These are phyloP conservation scores for Diutina ranongensis DNA, from an alignment of 1,139 yeast species.

Conservation along the genomic window DNA sequence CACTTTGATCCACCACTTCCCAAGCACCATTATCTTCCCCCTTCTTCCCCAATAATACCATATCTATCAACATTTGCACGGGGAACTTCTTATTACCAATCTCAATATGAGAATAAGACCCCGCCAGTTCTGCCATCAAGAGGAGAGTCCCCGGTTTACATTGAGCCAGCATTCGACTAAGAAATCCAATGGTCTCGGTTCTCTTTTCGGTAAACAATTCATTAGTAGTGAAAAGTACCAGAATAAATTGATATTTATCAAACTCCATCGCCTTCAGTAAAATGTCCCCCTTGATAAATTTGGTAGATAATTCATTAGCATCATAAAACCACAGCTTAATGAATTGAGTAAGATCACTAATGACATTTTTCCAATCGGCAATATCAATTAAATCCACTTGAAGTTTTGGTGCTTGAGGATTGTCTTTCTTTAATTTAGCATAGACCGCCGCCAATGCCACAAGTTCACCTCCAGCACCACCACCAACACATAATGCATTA, in stretches of 20 bases:
- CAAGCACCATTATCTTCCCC: slow-evolving; percentile 44
- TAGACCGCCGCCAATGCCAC: slow-evolving; percentile 58
- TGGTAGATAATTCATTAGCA: slow-evolving; percentile 25
- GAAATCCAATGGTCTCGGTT: slow-evolving; percentile 45
- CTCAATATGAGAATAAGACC: slow-evolving; percentile 72
- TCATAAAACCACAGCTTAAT: slow-evolving; percentile 41
- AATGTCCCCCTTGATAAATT: slow-evolving; percentile 43
- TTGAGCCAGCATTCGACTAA: slow-evolving; percentile 35
- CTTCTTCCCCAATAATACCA: slow-evolving; percentile 48
- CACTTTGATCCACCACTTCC: slow-evolving; percentile 54
- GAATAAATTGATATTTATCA: slow-evolving; percentile 34
- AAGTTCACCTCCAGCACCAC: slow-evolving; percentile 83
- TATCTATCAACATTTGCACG: slow-evolving; percentile 68
- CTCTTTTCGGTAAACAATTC: slow-evolving; percentile 68
- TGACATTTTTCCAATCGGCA: slow-evolving; percentile 62
- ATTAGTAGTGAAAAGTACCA: slow-evolving; percentile 75
- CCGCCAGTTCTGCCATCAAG: slow-evolving; percentile 78
- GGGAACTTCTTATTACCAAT: slow-evolving; percentile 73
- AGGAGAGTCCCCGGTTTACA: slow-evolving; percentile 48
- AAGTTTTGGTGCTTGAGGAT: slow-evolving; percentile 22
- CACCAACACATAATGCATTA: slow-evolving; percentile 60
- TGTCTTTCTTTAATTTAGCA: slow-evolving; percentile 33
- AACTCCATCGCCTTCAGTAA: slow-evolving; percentile 12
- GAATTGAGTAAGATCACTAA: slow-evolving; percentile 31
- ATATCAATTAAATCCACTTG: slow-evolving; percentile 54